Base-by-base conservation (phyloP, 2,329 filamentous ascomycete genomes). In the Fusarium devonianum region DNA sequence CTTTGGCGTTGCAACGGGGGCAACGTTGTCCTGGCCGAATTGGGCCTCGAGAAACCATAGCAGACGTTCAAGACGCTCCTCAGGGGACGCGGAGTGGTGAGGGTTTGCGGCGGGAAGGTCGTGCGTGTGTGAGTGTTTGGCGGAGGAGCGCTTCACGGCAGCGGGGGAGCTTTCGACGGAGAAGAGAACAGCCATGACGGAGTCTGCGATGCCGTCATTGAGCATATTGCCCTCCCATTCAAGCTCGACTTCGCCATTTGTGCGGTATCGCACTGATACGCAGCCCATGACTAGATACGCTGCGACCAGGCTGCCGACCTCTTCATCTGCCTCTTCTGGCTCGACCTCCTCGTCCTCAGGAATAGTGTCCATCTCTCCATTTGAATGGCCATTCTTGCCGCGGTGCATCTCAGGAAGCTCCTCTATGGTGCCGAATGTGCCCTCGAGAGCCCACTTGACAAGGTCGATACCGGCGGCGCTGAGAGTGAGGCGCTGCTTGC, bases 191-290 rank as follows among this genome's bases (percentile, higher is more conserved):
- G 92, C 92, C 80, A 97, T 90, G 44, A 97, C 89, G 12, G 94
- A 92, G 72, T 99, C 94, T n/a, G 94, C 94, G 66, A 99, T 95
- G 53, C 92, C 90, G 67, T 99, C 94, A 70, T 97, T 99, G 67
- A 97, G 87, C 76, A 96, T 89, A 69, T 97, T 99, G 49, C 92
- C 94, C 70, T 97, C 93, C 94, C 94, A 99, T 73, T 96, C 92
- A 3, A 97, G 78, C 69, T 95, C 92, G 5, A 97, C 83, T 67
- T 94, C 87, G 46, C 92, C 89, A 60, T 85, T 87, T 54, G 78
- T 82, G 56, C 82, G 82, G 72, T 94, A 92, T 14, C 87, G 83
- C n/a, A 97, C 85, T 7, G 84, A 84, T 19, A 97, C 86, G 71
- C 89, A 94, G 57, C 92, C 93, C 93, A 99, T 97, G 65, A 99